Evolutionary conservation across 345 rosid species (phyloP).

Genomic region (Noccaea caerulescens): DNA sequence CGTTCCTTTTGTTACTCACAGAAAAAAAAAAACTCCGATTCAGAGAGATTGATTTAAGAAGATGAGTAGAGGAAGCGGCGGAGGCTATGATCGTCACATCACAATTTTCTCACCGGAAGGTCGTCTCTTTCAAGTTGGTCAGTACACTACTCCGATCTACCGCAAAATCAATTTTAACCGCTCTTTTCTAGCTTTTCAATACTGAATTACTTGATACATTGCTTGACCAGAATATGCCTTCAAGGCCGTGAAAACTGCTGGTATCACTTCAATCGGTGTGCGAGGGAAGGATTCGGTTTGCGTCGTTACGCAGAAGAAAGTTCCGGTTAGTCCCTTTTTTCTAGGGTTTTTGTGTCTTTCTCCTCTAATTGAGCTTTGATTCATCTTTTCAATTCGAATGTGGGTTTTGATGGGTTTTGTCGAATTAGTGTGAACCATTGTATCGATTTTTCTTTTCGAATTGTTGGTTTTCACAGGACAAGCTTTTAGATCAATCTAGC

Average conservation of each 20-base stretch:
- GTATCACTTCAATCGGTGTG: conserved; percentile 94
- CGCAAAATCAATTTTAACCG: not conserved
- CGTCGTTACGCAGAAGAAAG: conserved; percentile 98
- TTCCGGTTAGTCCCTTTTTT: conserved; percentile 66
- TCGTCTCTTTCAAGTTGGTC: conserved; percentile 89
- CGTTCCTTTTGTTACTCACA: too few relatives aligned
- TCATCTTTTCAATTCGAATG: not conserved
- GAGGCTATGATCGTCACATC: conserved; percentile 86
- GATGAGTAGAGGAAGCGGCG: conserved; percentile 91
- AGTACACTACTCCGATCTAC: conserved; percentile 27
- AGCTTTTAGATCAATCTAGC: conserved; percentile 97
- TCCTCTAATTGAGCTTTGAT: not conserved
- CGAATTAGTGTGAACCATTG: too few relatives aligned
- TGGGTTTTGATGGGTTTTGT: not conserved
- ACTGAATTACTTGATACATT: not conserved
- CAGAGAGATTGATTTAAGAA: not conserved
- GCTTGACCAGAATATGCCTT: conserved; percentile 77
- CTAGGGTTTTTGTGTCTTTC: not conserved
- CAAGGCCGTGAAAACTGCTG: conserved; percentile 96
- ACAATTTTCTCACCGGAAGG: conserved; percentile 92
- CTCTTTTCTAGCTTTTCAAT: not conserved
- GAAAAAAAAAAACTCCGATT: too few relatives aligned
- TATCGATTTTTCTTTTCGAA: not conserved
- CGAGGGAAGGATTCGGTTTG: conserved; percentile 94
- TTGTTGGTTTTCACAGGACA: conserved; percentile 59